Evolutionary conservation across 2,329 filamentous ascomycete species (phyloP), one percentile per base, ranked within the genome.

Genomic region (Pyrenophora seminiperda): DNA sequence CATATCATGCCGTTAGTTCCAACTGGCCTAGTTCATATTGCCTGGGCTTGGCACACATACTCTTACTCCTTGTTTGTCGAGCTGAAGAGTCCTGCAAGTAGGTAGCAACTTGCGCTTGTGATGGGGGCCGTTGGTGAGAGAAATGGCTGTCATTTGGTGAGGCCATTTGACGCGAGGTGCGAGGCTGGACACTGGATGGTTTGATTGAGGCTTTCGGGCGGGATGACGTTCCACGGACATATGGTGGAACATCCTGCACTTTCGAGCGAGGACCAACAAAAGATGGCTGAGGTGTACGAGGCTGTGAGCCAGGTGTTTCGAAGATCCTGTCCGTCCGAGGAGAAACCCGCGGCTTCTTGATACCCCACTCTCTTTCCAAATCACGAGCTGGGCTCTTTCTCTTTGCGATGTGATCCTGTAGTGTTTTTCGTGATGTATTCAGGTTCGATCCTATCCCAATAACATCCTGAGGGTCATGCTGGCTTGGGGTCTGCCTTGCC

Each of bases 281-380:
- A 1, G 20, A 40, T 13, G 15, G 14, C n/a, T 20, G 29, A 15
- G 33, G 29, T 7, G 22, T 7, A 31, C 29, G 32, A 9, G 33
- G 31, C 13, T 32, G 18, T 6, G 14, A 13, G 11, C n/a, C 15
- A n/a, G 3, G 24, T 3, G 33, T 33, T 10, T 13, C 40, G 43
- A 47, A 9, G 31, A 22, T 18, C 5, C 15, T 7, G 22, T 7
- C 18, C n/a, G 10, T 34, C 15, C 20, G 32, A 15, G 45, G 4
- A n/a, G 53, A 42, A 3, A 38, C 47, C 1, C 50, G 45, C 15
- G 41, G 36, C n/a, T 41, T 57, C 43, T 66, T 66, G 11, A 36
- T 36, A 7, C 34, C 9, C 10, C 1, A 14, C 14, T 41, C 22
- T 13, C 38, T 36, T 4, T 49, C 46, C n/a, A 14, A 15, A 24